Conservation (phyloP, 768 basidiomycete species). For the Boletus sensibilis region DNA sequence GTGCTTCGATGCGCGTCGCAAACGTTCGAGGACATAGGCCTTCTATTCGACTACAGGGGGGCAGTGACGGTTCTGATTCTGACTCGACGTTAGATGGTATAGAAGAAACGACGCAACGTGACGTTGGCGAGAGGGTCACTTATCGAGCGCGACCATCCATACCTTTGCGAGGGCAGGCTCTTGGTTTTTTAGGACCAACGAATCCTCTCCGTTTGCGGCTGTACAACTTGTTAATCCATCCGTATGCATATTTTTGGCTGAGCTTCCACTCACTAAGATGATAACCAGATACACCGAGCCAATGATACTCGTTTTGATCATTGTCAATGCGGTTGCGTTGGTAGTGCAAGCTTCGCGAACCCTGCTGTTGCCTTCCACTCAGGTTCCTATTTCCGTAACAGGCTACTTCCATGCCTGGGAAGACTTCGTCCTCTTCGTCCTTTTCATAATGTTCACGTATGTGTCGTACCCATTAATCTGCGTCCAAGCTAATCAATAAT, state of each 20-base stretch:
- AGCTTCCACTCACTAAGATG: not conserved
- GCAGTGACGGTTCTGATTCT: slow-evolving; percentile 35
- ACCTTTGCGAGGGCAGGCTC: slow-evolving; percentile 72
- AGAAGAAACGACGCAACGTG: slow-evolving; percentile 37
- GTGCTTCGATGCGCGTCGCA: slow-evolving; percentile 78
- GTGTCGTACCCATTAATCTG: slow-evolving; percentile 26
- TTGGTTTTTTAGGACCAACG: slow-evolving; percentile 72
- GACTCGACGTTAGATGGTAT: slow-evolving; percentile 35
- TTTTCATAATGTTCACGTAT: slow-evolving; percentile 87
- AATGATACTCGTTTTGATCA: slow-evolving; percentile 75
- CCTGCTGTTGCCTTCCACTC: slow-evolving; percentile 49
- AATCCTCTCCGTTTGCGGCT: slow-evolving; percentile 63
- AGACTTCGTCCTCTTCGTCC: slow-evolving; percentile 77
- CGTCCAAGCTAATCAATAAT: slow-evolving; percentile 2
- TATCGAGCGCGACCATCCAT: slow-evolving; percentile 44
- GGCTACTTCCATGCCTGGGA: slow-evolving; percentile 92
- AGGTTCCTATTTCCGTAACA: slow-evolving; percentile 42
- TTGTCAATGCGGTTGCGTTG: slow-evolving; percentile 78
- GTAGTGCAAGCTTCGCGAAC: slow-evolving; percentile 74
- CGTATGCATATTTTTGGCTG: slow-evolving; percentile 48
- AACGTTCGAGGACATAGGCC: slow-evolving; percentile 66
- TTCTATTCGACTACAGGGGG: slow-evolving; percentile 55
- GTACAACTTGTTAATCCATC: slow-evolving; percentile 65
- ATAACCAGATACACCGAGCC: slow-evolving; percentile 80
- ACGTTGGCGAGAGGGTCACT: slow-evolving; percentile 25